These are phyloP conservation scores for Nematocida sp. DNA, from an alignment of 371 early-diverging fungal species.

Conservation along the genomic window DNA sequence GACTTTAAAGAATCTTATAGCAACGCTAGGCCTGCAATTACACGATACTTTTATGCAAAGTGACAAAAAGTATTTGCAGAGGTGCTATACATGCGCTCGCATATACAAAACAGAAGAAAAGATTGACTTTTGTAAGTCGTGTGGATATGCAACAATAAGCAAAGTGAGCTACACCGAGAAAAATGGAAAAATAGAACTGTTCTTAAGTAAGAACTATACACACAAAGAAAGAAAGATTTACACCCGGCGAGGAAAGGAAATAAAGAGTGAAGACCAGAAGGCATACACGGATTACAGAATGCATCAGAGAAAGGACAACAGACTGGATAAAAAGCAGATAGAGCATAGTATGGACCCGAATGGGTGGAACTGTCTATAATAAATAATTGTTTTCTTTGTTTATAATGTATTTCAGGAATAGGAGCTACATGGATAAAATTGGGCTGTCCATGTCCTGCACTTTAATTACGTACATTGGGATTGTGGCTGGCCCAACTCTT, in stretches of 20 bases:
- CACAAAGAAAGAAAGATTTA: slow-evolving; percentile 19
- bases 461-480: slow-evolving; percentile 43
- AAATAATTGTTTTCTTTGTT: slow-evolving; percentile 45
- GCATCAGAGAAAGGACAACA: slow-evolving; percentile 5
- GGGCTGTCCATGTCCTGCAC: slow-evolving; percentile 20
- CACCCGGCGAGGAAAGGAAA: slow-evolving; percentile 33
- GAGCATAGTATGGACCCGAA: neutral
- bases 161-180: slow-evolving; percentile 25
- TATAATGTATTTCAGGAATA: slow-evolving; percentile 51
- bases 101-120: slow-evolving; percentile 23
- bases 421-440: slow-evolving; percentile 31
- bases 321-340: slow-evolving; percentile 3
- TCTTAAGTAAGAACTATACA: slow-evolving; percentile 36
- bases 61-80: slow-evolving; percentile 41
- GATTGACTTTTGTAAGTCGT: slow-evolving; percentile 52
- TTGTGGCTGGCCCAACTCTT: neutral
- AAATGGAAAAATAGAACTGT: slow-evolving; percentile 35
- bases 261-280: slow-evolving; percentile 47
- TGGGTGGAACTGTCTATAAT: slow-evolving; percentile 22
- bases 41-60: slow-evolving; percentile 17
- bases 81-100: slow-evolving; percentile 54
- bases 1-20: slow-evolving; percentile 12
- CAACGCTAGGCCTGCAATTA: slow-evolving; percentile 21
- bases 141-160: slow-evolving; percentile 41
- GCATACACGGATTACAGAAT: slow-evolving; percentile 52